Evolutionary conservation across 2,329 filamentous ascomycete species (phyloP).

Genomic region (Herpotrichia juniperi): DNA sequence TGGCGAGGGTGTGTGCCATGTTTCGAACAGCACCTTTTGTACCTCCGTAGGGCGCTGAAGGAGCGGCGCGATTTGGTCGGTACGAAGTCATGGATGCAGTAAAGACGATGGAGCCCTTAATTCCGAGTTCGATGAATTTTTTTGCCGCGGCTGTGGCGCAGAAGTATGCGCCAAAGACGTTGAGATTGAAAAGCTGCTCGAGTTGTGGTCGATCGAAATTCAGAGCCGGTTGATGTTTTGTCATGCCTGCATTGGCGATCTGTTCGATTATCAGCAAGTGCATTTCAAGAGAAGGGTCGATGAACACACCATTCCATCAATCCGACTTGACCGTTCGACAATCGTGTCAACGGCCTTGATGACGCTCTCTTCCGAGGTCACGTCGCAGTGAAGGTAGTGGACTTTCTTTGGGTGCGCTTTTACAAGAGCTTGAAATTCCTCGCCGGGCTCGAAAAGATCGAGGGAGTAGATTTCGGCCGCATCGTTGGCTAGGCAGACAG

Average conservation of each 20-base stretch:
- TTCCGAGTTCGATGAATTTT: conserved; percentile 52
- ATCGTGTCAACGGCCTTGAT: conserved; percentile 54
- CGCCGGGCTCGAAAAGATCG: conserved; percentile 54
- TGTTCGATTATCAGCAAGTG: not conserved
- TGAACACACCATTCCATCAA: conserved; percentile 61
- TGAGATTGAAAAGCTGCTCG: conserved; percentile 55
- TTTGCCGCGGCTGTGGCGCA: conserved; percentile 55
- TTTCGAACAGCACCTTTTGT: conserved; percentile 52
- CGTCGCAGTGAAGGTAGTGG: conserved; percentile 55
- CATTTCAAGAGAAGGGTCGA: conserved; percentile 58
- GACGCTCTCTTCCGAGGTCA: conserved; percentile 56
- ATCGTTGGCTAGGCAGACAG: conserved; percentile 54
- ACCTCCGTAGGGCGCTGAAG: conserved; percentile 55
- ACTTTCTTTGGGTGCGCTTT: conserved; percentile 52
- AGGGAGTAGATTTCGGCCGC: conserved; percentile 57
- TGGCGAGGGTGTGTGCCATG: conserved; percentile 66
- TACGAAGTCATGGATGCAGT: conserved; percentile 59
- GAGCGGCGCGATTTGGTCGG: conserved; percentile 57
- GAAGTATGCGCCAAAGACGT: conserved; percentile 55
- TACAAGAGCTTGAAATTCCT: conserved; percentile 51
- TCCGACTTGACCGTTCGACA: conserved; percentile 51
- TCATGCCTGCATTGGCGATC: conserved; percentile 58
- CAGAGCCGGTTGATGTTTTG: conserved; percentile 59
- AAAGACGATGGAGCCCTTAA: conserved; percentile 57
- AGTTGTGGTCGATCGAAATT: conserved; percentile 59